These are phyloP conservation scores for Thalassiosira hispida DNA, from an alignment of 352 stramenopile species.

Conservation along the genomic window DNA sequence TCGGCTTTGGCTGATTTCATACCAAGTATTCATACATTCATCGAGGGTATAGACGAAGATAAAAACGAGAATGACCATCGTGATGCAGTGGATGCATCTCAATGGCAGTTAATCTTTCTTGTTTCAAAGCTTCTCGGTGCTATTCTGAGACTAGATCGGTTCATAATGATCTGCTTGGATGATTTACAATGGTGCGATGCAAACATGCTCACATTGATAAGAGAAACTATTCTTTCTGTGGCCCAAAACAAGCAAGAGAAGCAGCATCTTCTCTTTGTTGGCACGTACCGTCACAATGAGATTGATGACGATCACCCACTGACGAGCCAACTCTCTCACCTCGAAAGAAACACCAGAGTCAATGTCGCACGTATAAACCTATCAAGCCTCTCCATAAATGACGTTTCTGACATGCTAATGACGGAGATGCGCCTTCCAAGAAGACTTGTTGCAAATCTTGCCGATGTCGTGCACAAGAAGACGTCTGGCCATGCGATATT, in stretches of 20 bases:
- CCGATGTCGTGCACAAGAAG: conserved; percentile 14
- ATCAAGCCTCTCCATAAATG: neutral
- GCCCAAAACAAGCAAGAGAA: neutral
- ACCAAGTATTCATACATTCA: conserved; percentile 1
- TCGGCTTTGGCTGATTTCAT: conserved; percentile 3
- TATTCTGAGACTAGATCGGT: neutral
- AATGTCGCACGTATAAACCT: neutral
- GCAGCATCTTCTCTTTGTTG: neutral
- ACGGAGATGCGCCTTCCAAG: conserved; percentile 3
- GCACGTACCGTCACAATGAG: neutral
- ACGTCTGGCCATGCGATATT: conserved; percentile 13
- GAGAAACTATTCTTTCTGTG: neutral
- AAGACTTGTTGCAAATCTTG: neutral
- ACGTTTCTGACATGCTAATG: conserved; percentile 8
- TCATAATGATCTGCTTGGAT: conserved; percentile 18
- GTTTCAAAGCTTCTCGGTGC: conserved; percentile 7
- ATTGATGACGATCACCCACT: neutral
- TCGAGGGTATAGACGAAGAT: neutral
- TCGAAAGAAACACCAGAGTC: neutral
- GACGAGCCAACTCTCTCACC: neutral
- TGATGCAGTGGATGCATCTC: neutral
- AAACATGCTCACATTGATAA: neutral
- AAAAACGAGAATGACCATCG: neutral
- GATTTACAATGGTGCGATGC: conserved; percentile 22
- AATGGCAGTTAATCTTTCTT: conserved; percentile 11